Percentiles rank a stretch among this genome's conserved stretches.
phyloP scores from a whole-genome alignment of 345 rosid species.

The Cardiospermum halicacabum region DNA sequence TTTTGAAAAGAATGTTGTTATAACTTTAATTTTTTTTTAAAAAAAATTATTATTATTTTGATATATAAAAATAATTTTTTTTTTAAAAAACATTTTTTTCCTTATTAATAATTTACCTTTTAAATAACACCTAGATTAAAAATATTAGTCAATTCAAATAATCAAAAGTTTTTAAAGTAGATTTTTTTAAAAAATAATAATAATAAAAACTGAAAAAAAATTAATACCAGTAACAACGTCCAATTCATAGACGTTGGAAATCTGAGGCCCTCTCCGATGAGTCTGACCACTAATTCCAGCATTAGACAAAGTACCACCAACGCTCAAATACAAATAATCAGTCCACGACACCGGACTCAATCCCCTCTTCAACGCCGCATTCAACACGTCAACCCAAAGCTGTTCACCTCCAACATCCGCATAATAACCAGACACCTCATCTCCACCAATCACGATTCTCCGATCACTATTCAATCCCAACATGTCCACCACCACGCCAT shows the following conservation, averaged over 20 bases:
- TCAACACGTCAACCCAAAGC: constrained; percentile 45
- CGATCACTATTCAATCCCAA: constrained; percentile 15
- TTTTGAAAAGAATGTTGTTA: no score
- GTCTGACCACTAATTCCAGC: constrained; percentile 55
- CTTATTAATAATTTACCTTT: no score
- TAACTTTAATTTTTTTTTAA: no score
- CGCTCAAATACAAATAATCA: constrained; percentile 41
- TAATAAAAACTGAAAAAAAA: no score
- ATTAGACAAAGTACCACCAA: constrained; percentile 54
- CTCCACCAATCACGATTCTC: background rate
- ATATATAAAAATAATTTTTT: no score
- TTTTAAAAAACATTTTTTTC: no score
- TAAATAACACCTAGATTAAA: no score
- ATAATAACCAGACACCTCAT: constrained; percentile 12
- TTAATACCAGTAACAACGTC: constrained; percentile 46
- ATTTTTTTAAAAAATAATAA: background rate
- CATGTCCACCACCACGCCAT: constrained; percentile 48
- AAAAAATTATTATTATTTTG: no score
- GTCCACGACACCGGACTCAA: constrained; percentile 51
- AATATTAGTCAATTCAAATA: no score
- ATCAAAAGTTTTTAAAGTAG: background rate
- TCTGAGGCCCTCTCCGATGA: constrained; percentile 46
- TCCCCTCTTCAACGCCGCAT: constrained; percentile 25
- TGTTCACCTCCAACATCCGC: constrained; percentile 46
- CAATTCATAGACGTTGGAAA: constrained; percentile 46